A percentile compares a stretch with the other conserved stretches of the same genome.
Conservation (phyloP, 192 early-diverging fungal genomes). For the Diversispora eburnea region DNA sequence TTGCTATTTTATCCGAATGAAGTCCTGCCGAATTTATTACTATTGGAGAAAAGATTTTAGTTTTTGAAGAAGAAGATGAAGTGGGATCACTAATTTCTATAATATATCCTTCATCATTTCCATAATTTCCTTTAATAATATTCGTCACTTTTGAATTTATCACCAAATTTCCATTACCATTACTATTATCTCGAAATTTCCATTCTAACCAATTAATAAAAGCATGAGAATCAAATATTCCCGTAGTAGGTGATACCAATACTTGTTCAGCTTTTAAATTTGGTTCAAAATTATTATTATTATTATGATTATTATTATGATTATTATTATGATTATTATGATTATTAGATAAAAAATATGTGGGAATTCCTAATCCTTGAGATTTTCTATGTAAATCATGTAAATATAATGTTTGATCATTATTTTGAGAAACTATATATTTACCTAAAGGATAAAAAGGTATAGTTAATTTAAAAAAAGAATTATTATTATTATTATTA, state of each 20-base stretch:
- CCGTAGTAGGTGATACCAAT: slow-evolving; percentile 68
- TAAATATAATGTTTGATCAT: slow-evolving; percentile 53
- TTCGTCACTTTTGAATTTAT: slow-evolving; percentile 45
- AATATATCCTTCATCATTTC: slow-evolving; percentile 39
- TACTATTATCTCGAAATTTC: slow-evolving; percentile 44
- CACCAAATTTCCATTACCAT: slow-evolving; percentile 46
- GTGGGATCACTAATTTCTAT: slow-evolving; percentile 48
- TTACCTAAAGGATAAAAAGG: slow-evolving; percentile 61
- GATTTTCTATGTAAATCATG: slow-evolving; percentile 53
- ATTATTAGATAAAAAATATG: slow-evolving; percentile 44
- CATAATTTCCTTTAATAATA: slow-evolving; percentile 30
- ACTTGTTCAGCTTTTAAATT: slow-evolving; percentile 51
- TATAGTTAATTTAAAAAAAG: slow-evolving; percentile 39
- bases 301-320: background rate
- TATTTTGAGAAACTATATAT: slow-evolving; percentile 70
- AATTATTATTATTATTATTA: slow-evolving; percentile 24
- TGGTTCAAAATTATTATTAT: slow-evolving; percentile 56
- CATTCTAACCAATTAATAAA: slow-evolving; percentile 62
- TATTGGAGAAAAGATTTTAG: slow-evolving; percentile 45
- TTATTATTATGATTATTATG: slow-evolving; percentile 24
- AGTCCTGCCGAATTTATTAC: slow-evolving; percentile 82
- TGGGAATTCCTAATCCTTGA: slow-evolving; percentile 47
- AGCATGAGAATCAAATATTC: slow-evolving; percentile 77
- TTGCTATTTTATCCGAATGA: slow-evolving; percentile 61
- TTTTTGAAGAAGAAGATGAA: slow-evolving; percentile 30